phyloP scores from a whole-genome alignment of 2,329 filamentous ascomycete species.

The Cercospora sesami region DNA sequence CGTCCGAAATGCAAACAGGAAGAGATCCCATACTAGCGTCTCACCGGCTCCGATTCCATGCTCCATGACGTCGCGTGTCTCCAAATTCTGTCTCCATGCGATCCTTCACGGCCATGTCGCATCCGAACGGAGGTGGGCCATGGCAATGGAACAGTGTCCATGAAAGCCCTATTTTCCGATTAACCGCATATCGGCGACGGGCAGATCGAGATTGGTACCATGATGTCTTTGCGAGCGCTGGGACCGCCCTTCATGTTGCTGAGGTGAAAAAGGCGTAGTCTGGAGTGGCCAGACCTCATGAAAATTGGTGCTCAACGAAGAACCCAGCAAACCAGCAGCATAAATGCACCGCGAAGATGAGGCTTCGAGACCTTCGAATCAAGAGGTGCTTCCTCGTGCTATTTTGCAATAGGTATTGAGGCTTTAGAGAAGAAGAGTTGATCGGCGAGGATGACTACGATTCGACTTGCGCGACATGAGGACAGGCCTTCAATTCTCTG shows the following conservation, averaged over 20 bases:
- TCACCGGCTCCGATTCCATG: slow-evolving; percentile 6
- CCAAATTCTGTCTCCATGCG: slow-evolving; percentile 2
- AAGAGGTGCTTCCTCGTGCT: neutral
- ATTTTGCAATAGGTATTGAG: neutral
- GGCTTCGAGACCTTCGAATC: neutral
- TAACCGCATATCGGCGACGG: neutral
- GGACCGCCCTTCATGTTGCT: neutral
- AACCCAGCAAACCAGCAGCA: neutral
- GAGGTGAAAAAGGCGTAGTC: neutral
- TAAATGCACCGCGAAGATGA: neutral
- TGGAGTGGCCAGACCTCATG: neutral
- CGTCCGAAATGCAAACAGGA: neutral
- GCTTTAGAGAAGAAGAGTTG: neutral
- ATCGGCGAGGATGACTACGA: neutral
- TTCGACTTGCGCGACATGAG: neutral
- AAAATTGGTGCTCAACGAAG: neutral
- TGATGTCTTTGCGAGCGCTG: neutral
- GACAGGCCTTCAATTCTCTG: neutral
- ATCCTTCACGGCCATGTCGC: slow-evolving; percentile 3
- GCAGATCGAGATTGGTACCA: neutral
- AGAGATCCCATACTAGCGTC: neutral
- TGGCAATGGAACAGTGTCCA: neutral
- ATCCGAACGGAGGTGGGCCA: neutral
- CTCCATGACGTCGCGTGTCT: slow-evolving; percentile 1
- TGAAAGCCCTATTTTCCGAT: neutral